Evolutionary conservation across 805 yeast genomes (phyloP), one percentile per base, ranked within the genome.

Genomic region (Wickerhamomyces bovis): DNA sequence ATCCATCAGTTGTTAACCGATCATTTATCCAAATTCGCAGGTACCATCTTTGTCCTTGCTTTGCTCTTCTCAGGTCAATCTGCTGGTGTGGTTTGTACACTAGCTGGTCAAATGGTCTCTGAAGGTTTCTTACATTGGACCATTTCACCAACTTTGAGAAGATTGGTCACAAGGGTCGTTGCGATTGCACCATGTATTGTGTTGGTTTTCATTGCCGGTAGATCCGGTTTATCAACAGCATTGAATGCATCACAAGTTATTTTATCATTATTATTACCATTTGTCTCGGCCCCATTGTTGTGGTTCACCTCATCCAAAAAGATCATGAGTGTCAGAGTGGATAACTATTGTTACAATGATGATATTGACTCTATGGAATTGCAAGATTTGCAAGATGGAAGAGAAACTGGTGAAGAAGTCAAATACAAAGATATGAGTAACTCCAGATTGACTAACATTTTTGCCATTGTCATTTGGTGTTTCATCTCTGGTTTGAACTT

Each of bases 31-130:
- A 78, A 83, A 26, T 77, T 78, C 16, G 95, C 92, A 0, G 98
- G 97, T 10, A 77, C 86, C 2, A 68, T 89, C 0, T 90, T 90
- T 66, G 90, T 89, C 59, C 67, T 89, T 45, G 97, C 97, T 1
- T 72, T 90, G 55, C 68, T 90, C 39, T 83, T 87, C 49, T 80
- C 87, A 2, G 97, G 97, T 12, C 89, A 89, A 59, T 81, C 90
- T 63, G 96, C 97, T 2, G 97, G 97, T 33, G 86, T 92, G 28
- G 96, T 89, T n/a, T 89, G 95, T 62, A 89, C 97, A 0, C 71
- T 89, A 51, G 89, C 96, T 9, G 96, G 96, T 16, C 97, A 89
- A 64, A 88, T 89, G 88, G 94, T 89, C 11, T 82, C 88, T 61
- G 97, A 89, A 65, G 97, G 97, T 2, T 90, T 89, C 58, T 71